phyloP scores from a whole-genome alignment of 2,329 filamentous ascomycete species.

The Lomentospora prolificans region DNA sequence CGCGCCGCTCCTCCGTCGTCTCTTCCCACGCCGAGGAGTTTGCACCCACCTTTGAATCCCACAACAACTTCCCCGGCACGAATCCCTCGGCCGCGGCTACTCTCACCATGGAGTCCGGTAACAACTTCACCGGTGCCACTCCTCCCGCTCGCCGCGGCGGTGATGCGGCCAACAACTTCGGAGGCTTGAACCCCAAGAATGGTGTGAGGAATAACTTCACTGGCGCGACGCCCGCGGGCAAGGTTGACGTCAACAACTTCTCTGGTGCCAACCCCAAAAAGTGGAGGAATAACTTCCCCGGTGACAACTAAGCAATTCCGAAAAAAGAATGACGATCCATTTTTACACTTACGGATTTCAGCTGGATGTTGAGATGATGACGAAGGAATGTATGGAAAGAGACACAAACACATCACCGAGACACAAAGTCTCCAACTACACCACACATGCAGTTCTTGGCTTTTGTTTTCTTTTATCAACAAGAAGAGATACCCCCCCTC shows the following conservation, averaged over 20 bases:
- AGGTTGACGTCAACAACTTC: neutral
- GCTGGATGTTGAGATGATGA: too few relatives aligned
- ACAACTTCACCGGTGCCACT: constrained; percentile 12
- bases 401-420: neutral
- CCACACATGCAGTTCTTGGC: neutral
- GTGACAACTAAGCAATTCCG: neutral
- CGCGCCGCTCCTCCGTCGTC: neutral
- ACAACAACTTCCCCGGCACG: constrained; percentile 13
- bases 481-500: neutral
- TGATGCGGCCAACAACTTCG: neutral
- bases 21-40: neutral
- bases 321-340: too few relatives aligned
- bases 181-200: neutral
- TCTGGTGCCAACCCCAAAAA: neutral
- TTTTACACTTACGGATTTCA: too few relatives aligned
- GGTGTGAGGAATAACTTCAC: constrained; percentile 5
- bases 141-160: constrained; percentile 2
- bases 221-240: neutral
- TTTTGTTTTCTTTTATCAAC: neutral
- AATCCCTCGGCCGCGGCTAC: constrained; percentile 7
- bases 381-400: too few relatives aligned
- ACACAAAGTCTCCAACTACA: neutral
- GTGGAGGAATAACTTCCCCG: constrained; percentile 4
- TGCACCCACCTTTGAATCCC: constrained; percentile 3
- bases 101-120: neutral